Evolutionary conservation across 1,284 basidiomycete genomes (phyloP).

Genomic region (Sanghuangporus weigelae): DNA sequence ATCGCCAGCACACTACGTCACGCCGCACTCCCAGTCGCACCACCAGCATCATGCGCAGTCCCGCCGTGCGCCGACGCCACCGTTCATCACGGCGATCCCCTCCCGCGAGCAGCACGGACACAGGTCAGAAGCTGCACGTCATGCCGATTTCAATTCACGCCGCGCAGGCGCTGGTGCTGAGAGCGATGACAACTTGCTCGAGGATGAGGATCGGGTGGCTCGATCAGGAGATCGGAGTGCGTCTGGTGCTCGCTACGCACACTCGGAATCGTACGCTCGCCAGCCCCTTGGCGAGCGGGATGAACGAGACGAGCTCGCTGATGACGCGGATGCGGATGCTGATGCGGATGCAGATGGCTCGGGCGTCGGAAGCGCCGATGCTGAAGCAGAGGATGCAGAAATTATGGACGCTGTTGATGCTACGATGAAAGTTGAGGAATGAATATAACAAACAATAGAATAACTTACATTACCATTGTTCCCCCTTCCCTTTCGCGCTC

Average conservation of each 20-base stretch:
- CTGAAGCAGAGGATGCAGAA: constrained; percentile 10
- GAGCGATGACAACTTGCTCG: not conserved
- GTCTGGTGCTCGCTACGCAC: not conserved
- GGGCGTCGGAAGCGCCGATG: constrained; percentile 2
- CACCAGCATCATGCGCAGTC: not conserved
- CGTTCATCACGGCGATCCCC: constrained; percentile 11
- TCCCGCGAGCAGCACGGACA: constrained; percentile 8
- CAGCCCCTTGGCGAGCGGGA: not conserved
- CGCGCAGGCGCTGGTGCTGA: not conserved
- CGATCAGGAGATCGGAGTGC: not conserved
- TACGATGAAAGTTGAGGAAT: constrained; percentile 8
- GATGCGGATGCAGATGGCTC: not conserved
- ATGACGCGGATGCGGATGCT: not conserved
- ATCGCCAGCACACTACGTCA: not conserved
- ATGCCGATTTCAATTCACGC: not conserved
- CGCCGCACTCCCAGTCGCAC: not conserved
- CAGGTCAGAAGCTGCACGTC: not conserved
- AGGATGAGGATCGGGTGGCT: not conserved
- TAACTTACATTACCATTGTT: not conserved
- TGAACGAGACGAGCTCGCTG: not conserved
- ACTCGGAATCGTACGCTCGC: not conserved
- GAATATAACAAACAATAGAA: not conserved
- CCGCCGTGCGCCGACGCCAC: constrained; percentile 1
- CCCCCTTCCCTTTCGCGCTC: not conserved
- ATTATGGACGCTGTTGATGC: constrained; percentile 15